Evolutionary conservation across 192 early-diverging fungal genomes (phyloP).

Genomic region (Rhizoclosmatium sp.): DNA sequence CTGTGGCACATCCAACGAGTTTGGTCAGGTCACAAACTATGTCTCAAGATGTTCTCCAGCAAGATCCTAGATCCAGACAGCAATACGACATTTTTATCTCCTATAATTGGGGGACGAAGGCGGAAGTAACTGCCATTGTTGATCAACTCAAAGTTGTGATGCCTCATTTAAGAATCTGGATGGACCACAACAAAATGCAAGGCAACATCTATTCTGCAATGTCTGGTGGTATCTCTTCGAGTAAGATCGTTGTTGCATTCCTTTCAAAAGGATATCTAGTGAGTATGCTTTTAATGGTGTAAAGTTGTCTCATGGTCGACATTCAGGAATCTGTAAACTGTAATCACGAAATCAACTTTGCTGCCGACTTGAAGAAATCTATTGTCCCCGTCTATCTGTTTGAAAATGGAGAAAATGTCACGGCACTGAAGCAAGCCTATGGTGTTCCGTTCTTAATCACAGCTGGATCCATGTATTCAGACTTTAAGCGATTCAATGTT

Average conservation of each 20-base stretch:
- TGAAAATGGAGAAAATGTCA: not conserved
- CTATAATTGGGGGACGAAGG: no score
- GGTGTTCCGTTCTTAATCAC: slow-evolving; percentile 16
- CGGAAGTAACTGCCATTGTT: no score
- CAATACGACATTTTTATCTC: no score
- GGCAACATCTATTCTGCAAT: slow-evolving; percentile 20
- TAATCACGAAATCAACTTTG: slow-evolving; percentile 20
- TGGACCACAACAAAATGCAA: slow-evolving; percentile 31
- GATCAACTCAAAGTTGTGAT: no score
- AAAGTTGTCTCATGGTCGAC: not conserved
- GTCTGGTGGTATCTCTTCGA: slow-evolving; percentile 23
- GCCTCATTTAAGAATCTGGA: slow-evolving; percentile 9
- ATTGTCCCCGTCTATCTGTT: slow-evolving; percentile 11
- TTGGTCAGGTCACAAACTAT: no score
- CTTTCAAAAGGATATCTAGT: slow-evolving; percentile 23
- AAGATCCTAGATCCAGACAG: no score
- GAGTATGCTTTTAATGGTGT: not conserved
- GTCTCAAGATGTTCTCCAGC: no score
- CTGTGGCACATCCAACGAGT: no score
- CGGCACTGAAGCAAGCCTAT: not conserved
- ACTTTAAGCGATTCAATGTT: slow-evolving; percentile 1
- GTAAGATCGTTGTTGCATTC: slow-evolving; percentile 22
- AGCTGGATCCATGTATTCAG: slow-evolving; percentile 13
- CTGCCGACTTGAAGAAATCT: slow-evolving; percentile 31
- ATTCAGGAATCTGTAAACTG: slow-evolving; percentile 2